phyloP scores from a whole-genome alignment of 202 grass and related monocot genomes.

The Hordeum pubiflorum region DNA sequence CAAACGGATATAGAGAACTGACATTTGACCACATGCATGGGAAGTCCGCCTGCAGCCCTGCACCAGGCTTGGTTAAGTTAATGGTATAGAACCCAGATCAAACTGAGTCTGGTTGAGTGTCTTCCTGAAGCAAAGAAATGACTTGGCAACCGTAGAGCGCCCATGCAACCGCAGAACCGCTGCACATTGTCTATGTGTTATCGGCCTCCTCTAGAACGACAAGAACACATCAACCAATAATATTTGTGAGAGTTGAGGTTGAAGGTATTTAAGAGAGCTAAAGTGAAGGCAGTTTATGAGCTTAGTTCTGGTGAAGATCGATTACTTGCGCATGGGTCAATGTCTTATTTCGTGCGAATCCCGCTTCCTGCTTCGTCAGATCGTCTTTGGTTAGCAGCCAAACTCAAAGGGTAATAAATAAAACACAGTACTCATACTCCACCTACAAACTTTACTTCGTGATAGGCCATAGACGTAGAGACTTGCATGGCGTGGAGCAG shows the following conservation, averaged over 20 bases:
- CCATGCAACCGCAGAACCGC: conserved; percentile 20
- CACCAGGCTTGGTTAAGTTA: conserved; percentile 23
- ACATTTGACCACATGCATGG: conserved; percentile 31
- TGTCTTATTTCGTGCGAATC: not conserved
- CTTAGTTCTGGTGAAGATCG: conserved; percentile 13
- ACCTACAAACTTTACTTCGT: not conserved
- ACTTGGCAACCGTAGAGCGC: conserved; percentile 26
- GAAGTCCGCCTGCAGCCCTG: conserved; percentile 4
- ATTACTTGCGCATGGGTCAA: not conserved
- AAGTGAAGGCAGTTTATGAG: not conserved
- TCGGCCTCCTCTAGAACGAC: conserved; percentile 29
- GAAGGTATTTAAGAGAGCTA: not conserved
- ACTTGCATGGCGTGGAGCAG: not conserved
- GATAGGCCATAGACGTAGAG: not conserved
- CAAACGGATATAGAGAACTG: conserved; percentile 7
- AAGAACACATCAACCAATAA: conserved; percentile 13
- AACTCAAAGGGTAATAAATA: not conserved
- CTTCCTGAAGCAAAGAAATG: conserved; percentile 17
- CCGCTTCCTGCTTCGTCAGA: not conserved
- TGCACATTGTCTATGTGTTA: conserved; percentile 5
- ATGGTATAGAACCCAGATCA: conserved; percentile 20
- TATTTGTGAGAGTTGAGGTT: too few species aligned
- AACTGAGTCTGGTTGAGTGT: conserved; percentile 24
- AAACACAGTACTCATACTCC: not conserved
- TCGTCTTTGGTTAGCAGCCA: not conserved